Base-by-base conservation (phyloP, 164 flowering plant genomes). In the Hamamelis virginiana region DNA sequence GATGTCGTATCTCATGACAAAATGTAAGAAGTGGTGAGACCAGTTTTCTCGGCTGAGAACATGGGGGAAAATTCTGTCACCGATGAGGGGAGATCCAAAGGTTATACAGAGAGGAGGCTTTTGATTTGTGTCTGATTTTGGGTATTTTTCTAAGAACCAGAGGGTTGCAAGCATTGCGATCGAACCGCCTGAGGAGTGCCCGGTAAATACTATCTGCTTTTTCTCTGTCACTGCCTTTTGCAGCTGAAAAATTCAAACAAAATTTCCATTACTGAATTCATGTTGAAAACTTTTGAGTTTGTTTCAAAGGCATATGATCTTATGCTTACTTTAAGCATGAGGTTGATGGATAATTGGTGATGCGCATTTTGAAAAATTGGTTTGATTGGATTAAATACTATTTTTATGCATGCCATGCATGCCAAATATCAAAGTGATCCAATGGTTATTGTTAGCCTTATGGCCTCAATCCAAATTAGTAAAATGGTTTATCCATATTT, bases 31-130 rank as follows among this genome's bases (percentile, higher is more conserved):
- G 71, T 60, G 60, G 21, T 66, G 28, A 1, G 88, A 71, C 98
- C 98, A 93, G 58, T 79, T 77, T 62, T 91, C 92, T n/a, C 98
- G 80, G 14, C 81, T 62, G 25, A 89, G 69, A 13, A 92, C 91
- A 65, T 89, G 98, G 26, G 81, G 78, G 44, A 91, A 76, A 9
- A 86, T 69, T 50, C 57, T 46, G 74, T 87, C 83, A 21, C 91
- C 93, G 8, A 81, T 67, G 0, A 93, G 91, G 11, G 96, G 96
- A 26, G 93, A 87, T 43, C 98, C 98, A 61, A 91, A 93, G 25
- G 98, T 88, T 16, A 89, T 19, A 69, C 98, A 93, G 2, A 59
- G 62, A 26, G 85, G 85, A 2, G 72, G 47, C 21, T 26, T 33
- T 22, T 28, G 71, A 19, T 65, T 28, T 5, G 6, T 27, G 28